Evolutionary conservation across 768 basidiomycete genomes (phyloP).

Genomic region (Hygrophorus russula): DNA sequence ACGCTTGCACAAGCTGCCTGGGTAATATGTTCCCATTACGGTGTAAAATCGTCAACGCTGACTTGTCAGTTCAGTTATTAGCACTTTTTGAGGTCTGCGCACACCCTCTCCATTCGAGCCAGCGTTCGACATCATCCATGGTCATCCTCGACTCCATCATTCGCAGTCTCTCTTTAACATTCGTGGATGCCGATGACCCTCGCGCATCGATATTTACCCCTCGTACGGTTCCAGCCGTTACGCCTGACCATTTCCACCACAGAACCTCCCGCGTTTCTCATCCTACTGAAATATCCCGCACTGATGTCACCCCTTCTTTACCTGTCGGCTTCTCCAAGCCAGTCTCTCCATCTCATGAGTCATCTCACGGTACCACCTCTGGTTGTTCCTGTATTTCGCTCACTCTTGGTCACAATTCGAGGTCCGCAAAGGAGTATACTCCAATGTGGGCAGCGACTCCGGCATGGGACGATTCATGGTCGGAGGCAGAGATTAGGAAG

Average conservation of each 20-base stretch:
- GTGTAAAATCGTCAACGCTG: conserved; percentile 1
- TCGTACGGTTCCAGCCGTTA: conserved; percentile 38
- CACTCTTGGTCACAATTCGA: conserved; percentile 42
- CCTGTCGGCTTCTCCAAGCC: not conserved
- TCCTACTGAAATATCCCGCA: not conserved
- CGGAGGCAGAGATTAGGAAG: conserved; percentile 53
- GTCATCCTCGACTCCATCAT: conserved; percentile 59
- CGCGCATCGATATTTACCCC: conserved; percentile 36
- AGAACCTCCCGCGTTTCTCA: not conserved
- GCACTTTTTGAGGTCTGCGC: conserved; percentile 64
- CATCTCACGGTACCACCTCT: conserved; percentile 4
- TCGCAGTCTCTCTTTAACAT: conserved; percentile 44
- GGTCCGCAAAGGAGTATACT: conserved; percentile 36
- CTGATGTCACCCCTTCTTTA: too few relatives aligned
- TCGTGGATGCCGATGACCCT: conserved; percentile 48
- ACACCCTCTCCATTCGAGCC: conserved; percentile 47
- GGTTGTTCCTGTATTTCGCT: conserved; percentile 38
- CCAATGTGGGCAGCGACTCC: conserved; percentile 58
- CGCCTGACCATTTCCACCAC: not conserved
- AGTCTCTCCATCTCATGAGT: not conserved
- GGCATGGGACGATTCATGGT: conserved; percentile 48
- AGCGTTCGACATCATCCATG: conserved; percentile 46
- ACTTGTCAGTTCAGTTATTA: conserved; percentile 34
- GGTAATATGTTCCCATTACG: conserved; percentile 31
- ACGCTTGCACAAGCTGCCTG: conserved; percentile 67